Evolutionary conservation across 2,329 filamentous ascomycete genomes (phyloP).

Genomic region (Calonectria pteridis): DNA sequence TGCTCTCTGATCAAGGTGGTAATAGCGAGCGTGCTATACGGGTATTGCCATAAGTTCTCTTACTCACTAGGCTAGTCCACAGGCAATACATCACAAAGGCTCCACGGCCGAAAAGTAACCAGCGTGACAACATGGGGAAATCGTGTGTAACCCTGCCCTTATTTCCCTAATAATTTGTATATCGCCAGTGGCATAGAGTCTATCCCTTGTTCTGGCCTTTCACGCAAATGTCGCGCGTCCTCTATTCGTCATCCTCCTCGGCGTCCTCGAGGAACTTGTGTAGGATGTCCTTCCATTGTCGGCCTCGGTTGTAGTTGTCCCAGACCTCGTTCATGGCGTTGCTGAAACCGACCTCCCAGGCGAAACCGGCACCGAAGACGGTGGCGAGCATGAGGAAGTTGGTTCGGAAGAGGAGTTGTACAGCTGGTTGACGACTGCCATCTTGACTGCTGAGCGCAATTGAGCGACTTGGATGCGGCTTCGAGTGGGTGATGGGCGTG

Average conservation of each 20-base stretch:
- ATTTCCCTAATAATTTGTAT: constrained; percentile 50
- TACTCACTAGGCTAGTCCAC: neutral
- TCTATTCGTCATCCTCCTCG: constrained; percentile 62
- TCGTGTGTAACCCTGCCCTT: constrained; percentile 43
- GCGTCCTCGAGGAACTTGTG: constrained; percentile 82
- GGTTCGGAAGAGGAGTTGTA: constrained; percentile 78
- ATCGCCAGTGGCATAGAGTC: constrained; percentile 47
- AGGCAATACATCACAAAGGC: constrained; percentile 21
- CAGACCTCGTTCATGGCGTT: constrained; percentile 85
- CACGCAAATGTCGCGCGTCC: constrained; percentile 29
- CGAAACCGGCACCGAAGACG: constrained; percentile 90
- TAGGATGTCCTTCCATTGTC: constrained; percentile 99
- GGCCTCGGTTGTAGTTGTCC: constrained; percentile 91
- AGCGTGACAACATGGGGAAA: constrained; percentile 29
- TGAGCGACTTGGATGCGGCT: constrained; percentile 44
- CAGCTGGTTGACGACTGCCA: constrained; percentile 55
- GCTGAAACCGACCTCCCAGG: constrained; percentile 91
- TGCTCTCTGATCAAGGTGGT: neutral
- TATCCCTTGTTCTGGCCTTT: constrained; percentile 35
- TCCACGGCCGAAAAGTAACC: neutral
- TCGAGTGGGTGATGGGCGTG: constrained; percentile 42
- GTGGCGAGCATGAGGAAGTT: constrained; percentile 90
- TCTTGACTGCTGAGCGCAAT: constrained; percentile 50
- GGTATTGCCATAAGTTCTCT: constrained; percentile 1
- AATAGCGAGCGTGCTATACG: neutral